A percentile compares a stretch with the other conserved stretches of the same genome.
These are phyloP conservation scores for Aspergillus sp. DNA, from an alignment of 2,329 filamentous ascomycete species.

Conservation along the genomic window DNA sequence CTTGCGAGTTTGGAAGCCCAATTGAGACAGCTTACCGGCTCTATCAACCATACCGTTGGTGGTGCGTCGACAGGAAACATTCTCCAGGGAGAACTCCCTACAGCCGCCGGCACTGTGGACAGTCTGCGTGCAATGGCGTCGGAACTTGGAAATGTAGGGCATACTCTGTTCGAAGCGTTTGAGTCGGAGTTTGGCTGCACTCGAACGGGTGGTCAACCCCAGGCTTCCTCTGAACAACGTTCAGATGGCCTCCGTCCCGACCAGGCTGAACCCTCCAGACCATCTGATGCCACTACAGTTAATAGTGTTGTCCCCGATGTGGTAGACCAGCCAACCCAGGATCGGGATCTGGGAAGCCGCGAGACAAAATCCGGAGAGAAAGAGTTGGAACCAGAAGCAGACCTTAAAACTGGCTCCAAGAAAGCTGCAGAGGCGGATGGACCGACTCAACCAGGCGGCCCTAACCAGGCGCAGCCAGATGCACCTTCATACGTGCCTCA, in stretches of 20 bases:
- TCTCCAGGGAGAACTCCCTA: slow-evolving; percentile 38
- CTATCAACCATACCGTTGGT: slow-evolving; percentile 40
- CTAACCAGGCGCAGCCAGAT: background rate
- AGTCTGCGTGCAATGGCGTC: slow-evolving; percentile 43
- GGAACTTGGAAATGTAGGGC: slow-evolving; percentile 44
- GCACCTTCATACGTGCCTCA: background rate
- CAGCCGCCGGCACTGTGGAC: slow-evolving; percentile 40
- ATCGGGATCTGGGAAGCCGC: background rate
- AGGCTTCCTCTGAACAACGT: slow-evolving; percentile 9
- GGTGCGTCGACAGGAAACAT: slow-evolving; percentile 40
- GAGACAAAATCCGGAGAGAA: background rate
- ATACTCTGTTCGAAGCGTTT: slow-evolving; percentile 41
- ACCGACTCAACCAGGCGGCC: background rate
- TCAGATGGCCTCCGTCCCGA: background rate
- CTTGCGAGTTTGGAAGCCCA: slow-evolving; percentile 41
- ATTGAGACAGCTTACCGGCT: slow-evolving; percentile 38
- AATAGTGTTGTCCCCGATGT: background rate
- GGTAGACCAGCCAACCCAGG: background rate
- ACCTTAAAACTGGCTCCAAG: background rate
- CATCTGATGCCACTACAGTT: background rate
- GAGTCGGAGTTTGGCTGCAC: slow-evolving; percentile 36
- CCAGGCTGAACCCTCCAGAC: background rate
- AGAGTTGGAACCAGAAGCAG: background rate
- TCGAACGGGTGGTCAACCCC: slow-evolving; percentile 12
- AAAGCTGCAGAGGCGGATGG: background rate